Evolutionary conservation across 495 filamentous ascomycete species (phyloP), one percentile per base, ranked within the genome.

Genomic region (Hypoxylon rickii): DNA sequence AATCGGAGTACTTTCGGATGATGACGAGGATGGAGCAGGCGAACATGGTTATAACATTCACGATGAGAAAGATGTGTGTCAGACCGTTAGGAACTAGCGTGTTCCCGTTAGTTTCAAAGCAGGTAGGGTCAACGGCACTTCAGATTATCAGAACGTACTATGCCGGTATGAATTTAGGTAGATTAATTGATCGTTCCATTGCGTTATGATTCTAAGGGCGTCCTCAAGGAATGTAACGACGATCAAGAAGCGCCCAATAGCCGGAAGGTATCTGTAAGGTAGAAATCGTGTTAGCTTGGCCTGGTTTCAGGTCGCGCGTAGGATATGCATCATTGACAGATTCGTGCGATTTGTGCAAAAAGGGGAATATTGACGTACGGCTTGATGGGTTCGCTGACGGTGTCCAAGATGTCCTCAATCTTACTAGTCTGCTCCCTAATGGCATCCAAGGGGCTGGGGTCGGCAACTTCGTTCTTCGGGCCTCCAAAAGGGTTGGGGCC

Each of bases 221-320:
- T 98, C 94, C 75, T 98, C 94, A 54, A 98, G 81, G 78, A 98
- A 98, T 57, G 94, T 98, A 50, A 97, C 94, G 21, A 98, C 94
- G 63, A 98, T 98, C 61, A 98, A 77, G 75, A 97, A 97, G 37
- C 94, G 89, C 32, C 94, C 94, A 74, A 97, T 92, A 50, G 89
- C 90, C 22, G 94, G 94, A 13, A 98, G 81, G 66, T 95, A 96
- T 60, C 93, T 97, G 68, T 44, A 66, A 43, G n/a, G 37, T 1
- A 45, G 58, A 33, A 47, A 64, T 57, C n/a, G 48, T 32, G 56
- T 69, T 54, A 69, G 66, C 44, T 19, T 7, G 8, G 36, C 29
- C 17, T 34, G n/a, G n/a, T n/a, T n/a, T n/a, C n/a, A n/a, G n/a
- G n/a, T n/a, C n/a, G n/a, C n/a, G n/a, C n/a, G n/a, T n/a, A n/a